Base-by-base conservation (phyloP, 495 filamentous ascomycete species). In the Penicillium bialowiezense region DNA sequence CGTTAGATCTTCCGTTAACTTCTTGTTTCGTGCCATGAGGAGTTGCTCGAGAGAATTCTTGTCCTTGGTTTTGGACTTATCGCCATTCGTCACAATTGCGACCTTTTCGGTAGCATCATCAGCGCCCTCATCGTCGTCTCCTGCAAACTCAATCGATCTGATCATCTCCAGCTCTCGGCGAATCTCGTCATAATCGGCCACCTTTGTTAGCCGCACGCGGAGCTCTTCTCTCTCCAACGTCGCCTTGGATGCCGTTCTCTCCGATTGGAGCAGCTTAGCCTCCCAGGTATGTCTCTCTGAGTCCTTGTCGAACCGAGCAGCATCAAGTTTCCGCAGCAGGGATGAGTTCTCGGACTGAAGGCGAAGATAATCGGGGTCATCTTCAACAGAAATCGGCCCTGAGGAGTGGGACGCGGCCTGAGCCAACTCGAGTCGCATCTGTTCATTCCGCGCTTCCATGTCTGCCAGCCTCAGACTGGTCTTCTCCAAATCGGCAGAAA, bases 151-250 rank as follows among this genome's bases (percentile, higher is more conserved):
- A 52, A 98, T 96, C 55, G 91, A 93, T 83, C 86, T 96, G 55
- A 98, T 80, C 38, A 98, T 90, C 56, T 97, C 93, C 19, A 98
- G 77, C 67, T 98, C 95, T 46, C 90, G 85, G 62, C 93, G 95
- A 37, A 98, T 85, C 51, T 97, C 91, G 29, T 96, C 90, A 59
- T 99, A 99, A 64, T 99, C 95, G 54, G 85, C 80, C 82, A 90
- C 92, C 59, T 88, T 92, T 42, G 89, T 83, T 15, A 97, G 79
- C 64, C 90, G 95, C 20, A 76, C 74, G 58, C 85, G 87, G 34
- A 97, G 72, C 34, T 73, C 70, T 48, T 93, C 88, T 45, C 87
- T 81, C 68, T 97, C 92, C 2, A 91, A 65, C 9, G 76, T 68
- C 31, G 86, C 77, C 14, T 75, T 75, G 1, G 70, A 55, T 44